Evolutionary conservation across 441 rosid genomes (phyloP).

Genomic region (Populus hybrid): DNA sequence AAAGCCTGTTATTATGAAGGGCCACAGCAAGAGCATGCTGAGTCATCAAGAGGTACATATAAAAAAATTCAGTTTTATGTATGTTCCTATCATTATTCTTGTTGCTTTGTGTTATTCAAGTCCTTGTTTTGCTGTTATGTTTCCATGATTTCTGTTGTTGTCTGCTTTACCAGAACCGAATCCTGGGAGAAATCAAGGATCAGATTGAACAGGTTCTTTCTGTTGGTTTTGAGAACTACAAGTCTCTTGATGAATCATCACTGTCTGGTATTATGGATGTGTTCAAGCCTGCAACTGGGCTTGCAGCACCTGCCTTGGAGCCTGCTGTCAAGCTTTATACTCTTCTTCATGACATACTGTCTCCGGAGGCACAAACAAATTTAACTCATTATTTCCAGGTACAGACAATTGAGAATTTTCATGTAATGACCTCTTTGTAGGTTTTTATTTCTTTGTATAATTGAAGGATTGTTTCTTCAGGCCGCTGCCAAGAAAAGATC

Average conservation of each 20-base stretch:
- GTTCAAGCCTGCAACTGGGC: constrained; percentile 78
- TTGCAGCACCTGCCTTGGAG: constrained; percentile 80
- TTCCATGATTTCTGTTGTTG: constrained; percentile 21
- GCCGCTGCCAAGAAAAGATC: constrained; percentile 90
- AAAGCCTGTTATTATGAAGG: constrained; percentile 83
- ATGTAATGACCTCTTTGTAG: constrained; percentile 4
- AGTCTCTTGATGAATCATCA: constrained; percentile 87
- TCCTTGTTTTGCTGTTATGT: neutral
- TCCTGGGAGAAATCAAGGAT: constrained; percentile 88
- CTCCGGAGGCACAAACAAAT: constrained; percentile 90
- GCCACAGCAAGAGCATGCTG: constrained; percentile 69
- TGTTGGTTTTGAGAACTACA: constrained; percentile 82
- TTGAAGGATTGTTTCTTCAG: constrained; percentile 36
- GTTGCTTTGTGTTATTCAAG: neutral
- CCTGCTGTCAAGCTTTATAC: constrained; percentile 93
- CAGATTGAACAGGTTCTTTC: constrained; percentile 93
- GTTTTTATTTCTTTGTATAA: constrained; percentile 9
- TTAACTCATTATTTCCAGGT: constrained; percentile 96
- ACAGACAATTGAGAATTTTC: constrained; percentile 8
- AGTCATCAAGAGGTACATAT: constrained; percentile 94
- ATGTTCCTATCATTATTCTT: neutral
- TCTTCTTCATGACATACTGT: constrained; percentile 85
- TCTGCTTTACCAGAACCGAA: constrained; percentile 67
- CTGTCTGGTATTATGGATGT: constrained; percentile 73
- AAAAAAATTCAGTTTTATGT: neutral